Percentiles rank a stretch among this genome's conserved stretches.
Conservation (phyloP, 257 asterid genomes). For the Capsicum pubescens region DNA sequence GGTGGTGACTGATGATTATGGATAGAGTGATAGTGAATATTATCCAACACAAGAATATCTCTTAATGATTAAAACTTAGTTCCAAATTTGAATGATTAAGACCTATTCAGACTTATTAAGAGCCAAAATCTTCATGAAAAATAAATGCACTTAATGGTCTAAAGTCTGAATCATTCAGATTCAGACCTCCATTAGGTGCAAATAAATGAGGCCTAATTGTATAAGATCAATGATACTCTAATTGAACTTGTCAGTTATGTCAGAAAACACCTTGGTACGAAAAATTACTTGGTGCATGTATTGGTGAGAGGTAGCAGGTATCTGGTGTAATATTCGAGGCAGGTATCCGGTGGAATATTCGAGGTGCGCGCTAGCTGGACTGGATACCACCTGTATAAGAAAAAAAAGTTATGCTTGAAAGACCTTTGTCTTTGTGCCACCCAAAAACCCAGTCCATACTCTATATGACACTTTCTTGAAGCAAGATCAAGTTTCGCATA, state of each 20-base stretch:
- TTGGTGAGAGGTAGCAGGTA: neutral
- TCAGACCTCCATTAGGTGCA: no score
- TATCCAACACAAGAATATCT: no score
- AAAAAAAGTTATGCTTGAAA: neutral
- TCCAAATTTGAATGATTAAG: no score
- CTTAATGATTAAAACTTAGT: no score
- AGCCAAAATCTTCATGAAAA: no score
- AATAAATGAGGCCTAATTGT: neutral
- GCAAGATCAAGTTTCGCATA: conserved; percentile 17
- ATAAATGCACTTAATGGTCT: no score
- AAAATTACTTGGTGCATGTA: neutral
- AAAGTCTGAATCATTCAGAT: no score
- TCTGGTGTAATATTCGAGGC: neutral
- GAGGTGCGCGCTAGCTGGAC: neutral
- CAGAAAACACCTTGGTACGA: neutral
- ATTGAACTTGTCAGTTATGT: neutral
- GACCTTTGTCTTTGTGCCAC: neutral
- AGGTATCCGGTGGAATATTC: neutral
- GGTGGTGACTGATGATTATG: no score
- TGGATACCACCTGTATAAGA: neutral
- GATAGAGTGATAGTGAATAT: no score
- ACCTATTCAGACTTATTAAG: no score
- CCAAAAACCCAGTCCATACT: neutral
- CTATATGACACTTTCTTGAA: neutral
- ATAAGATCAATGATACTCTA: conserved; percentile 7